Conservation (phyloP, 257 asterid species). For the Jaltomata sinuosa region DNA sequence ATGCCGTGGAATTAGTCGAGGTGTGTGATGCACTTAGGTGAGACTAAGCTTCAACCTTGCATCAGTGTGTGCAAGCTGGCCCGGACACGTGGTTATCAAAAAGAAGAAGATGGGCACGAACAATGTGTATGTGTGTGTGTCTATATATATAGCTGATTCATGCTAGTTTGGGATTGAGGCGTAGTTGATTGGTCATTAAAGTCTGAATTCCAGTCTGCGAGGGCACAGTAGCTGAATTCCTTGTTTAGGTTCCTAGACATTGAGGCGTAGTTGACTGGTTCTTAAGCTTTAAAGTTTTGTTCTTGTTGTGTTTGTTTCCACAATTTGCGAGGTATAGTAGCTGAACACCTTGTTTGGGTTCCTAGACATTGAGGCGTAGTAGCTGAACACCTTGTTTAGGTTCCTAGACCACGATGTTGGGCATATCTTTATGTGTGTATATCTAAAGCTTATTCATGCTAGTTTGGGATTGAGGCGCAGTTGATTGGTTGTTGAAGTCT, state of each 20-base stretch:
- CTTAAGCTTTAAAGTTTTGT: not conserved
- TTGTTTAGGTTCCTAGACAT: not conserved
- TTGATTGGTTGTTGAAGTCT: not conserved
- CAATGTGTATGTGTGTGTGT: not conserved
- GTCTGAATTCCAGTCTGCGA: not conserved
- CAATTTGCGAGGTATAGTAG: not conserved
- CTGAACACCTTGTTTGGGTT: not conserved
- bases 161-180: not conserved
- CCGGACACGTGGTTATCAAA: too few relatives aligned
- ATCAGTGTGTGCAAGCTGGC: not conserved
- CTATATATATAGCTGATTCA: not conserved
- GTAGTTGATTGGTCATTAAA: not conserved
- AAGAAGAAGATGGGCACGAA: not conserved
- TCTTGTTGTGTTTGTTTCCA: not conserved
- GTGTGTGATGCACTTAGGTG: too few relatives aligned
- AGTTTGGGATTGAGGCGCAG: not conserved
- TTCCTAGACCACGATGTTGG: not conserved
- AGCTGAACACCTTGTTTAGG: not conserved
- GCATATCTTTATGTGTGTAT: too few relatives aligned
- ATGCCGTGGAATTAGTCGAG: not conserved
- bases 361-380: not conserved
- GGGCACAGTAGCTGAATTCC: not conserved
- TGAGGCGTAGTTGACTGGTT: not conserved
- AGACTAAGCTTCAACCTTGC: too few relatives aligned
- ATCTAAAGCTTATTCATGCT: not conserved